Conservation (phyloP, 495 filamentous ascomycete genomes). For the Penicillium soppii region DNA sequence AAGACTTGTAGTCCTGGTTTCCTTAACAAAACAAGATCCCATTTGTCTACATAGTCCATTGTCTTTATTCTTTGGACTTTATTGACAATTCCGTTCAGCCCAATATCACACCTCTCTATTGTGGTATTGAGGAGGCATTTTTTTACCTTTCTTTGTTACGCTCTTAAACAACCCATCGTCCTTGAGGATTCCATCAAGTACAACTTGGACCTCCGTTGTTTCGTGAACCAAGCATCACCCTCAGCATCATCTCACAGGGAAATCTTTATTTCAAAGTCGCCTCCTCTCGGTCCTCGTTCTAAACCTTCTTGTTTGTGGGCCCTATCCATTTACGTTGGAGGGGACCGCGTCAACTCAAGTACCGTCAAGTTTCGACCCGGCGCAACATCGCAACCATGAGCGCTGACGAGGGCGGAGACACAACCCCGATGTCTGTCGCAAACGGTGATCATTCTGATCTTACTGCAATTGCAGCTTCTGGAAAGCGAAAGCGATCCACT, state of each 20-base stretch:
- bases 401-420: slow-evolving; percentile 41
- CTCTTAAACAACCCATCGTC: slow-evolving; percentile 35
- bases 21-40: not conserved
- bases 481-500: slow-evolving; percentile 48
- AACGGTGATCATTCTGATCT: slow-evolving; percentile 43
- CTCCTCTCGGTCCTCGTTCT: slow-evolving; percentile 5
- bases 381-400: slow-evolving; percentile 41
- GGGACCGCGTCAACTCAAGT: slow-evolving; percentile 27
- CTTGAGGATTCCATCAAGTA: slow-evolving; percentile 30
- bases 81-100: not conserved
- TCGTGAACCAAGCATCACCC: slow-evolving; percentile 4
- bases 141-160: slow-evolving; percentile 17
- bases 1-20: slow-evolving; percentile 12
- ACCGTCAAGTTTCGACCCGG: slow-evolving; percentile 18
- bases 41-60: slow-evolving; percentile 1
- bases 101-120: slow-evolving; percentile 1
- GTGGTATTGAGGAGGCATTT: slow-evolving; percentile 1
- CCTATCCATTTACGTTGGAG: slow-evolving; percentile 8
- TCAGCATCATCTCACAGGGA: slow-evolving; percentile 7
- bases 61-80: not conserved
- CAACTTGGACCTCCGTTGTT: slow-evolving; percentile 7
- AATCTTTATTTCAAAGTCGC: slow-evolving; percentile 3
- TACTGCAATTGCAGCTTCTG: slow-evolving; percentile 36
- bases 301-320: slow-evolving; percentile 9
- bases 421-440: slow-evolving; percentile 32